These are phyloP conservation scores for Chaetomium tenue DNA, from an alignment of 495 filamentous ascomycete species.

Conservation along the genomic window DNA sequence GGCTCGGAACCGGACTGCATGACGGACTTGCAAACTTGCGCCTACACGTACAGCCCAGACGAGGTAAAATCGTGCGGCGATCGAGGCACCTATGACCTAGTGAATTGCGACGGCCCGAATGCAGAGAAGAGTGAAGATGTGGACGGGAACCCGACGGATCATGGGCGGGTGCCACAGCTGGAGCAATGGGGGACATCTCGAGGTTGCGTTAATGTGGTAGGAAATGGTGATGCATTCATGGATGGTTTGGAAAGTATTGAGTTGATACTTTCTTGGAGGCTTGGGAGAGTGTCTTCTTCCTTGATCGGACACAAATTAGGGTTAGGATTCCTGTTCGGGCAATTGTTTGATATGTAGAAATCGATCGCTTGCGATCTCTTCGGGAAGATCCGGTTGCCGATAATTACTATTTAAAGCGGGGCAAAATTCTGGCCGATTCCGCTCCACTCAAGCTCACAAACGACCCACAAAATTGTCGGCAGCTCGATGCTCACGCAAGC, in stretches of 20 bases:
- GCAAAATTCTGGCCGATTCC: no score
- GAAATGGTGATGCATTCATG: not conserved
- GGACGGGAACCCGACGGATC: not conserved
- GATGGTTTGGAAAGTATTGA: no score
- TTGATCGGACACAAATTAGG: no score
- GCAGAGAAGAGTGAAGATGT: not conserved
- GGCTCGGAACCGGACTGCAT: not conserved
- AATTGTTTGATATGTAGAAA: no score
- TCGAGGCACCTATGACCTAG: not conserved
- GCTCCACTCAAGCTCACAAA: no score
- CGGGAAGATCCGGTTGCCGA: no score
- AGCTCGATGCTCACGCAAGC: not conserved
- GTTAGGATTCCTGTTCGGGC: no score
- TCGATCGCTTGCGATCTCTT: no score
- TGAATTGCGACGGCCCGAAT: not conserved
- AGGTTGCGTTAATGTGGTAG: not conserved
- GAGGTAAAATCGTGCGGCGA: not conserved
- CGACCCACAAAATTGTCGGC: no score
- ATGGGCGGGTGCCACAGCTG: not conserved
- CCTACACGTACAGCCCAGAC: not conserved
- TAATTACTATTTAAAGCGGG: no score
- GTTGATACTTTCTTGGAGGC: no score
- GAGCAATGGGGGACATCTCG: not conserved
- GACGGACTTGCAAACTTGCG: not conserved
- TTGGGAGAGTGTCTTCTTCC: no score